Evolutionary conservation across 305 asterid species (phyloP).

Genomic region (Striga hermonthica): DNA sequence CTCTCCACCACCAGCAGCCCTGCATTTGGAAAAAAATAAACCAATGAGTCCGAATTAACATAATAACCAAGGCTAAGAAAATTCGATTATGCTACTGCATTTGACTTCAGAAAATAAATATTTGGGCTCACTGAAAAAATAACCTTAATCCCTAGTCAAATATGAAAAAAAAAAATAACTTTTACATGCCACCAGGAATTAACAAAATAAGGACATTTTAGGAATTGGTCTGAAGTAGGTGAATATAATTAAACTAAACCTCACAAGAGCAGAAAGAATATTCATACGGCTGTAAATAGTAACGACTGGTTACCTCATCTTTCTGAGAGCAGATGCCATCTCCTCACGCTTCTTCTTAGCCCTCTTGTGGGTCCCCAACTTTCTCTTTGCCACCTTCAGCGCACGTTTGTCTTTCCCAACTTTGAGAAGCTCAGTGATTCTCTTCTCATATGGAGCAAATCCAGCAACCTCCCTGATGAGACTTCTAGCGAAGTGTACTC

Average conservation of each 20-base stretch:
- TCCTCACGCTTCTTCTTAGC: slow-evolving; percentile 13
- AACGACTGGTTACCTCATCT: slow-evolving; percentile 39
- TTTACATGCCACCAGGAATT: no score
- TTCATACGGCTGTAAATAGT: no score
- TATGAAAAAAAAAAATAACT: no score
- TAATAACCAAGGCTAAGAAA: neutral
- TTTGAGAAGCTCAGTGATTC: slow-evolving; percentile 13
- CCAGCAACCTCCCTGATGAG: slow-evolving; percentile 12
- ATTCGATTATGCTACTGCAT: neutral
- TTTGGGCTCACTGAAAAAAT: slow-evolving; percentile 20
- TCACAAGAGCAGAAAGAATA: slow-evolving; percentile 44
- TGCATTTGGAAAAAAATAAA: slow-evolving; percentile 18
- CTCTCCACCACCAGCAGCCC: slow-evolving; percentile 63
- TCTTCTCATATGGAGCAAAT: slow-evolving; percentile 4
- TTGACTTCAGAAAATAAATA: neutral
- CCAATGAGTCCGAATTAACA: neutral
- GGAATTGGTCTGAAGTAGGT: slow-evolving; percentile 34
- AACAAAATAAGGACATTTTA: no score
- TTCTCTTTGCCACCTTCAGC: slow-evolving; percentile 6
- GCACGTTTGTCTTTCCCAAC: slow-evolving; percentile 14
- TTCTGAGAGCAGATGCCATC: slow-evolving; percentile 8
- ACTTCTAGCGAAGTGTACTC: slow-evolving; percentile 5
- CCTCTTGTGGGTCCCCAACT: slow-evolving; percentile 11
- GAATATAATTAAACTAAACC: slow-evolving; percentile 53
- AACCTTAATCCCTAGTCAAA: no score